phyloP scores from a whole-genome alignment of 2,329 filamentous ascomycete genomes.

The Aspergillus alliaceus region DNA sequence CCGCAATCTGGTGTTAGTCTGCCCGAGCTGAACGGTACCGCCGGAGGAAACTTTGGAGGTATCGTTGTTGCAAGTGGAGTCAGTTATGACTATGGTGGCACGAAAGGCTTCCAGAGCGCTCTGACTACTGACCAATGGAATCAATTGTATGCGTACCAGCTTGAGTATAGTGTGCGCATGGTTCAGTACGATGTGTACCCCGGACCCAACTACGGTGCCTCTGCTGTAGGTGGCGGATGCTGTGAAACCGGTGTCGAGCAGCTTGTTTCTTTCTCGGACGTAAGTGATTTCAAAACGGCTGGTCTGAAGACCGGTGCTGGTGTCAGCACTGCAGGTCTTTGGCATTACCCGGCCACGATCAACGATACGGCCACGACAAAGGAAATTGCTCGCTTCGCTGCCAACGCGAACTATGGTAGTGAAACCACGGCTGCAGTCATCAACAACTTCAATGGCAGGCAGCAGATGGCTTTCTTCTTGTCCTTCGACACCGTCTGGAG shows the following conservation, averaged over 20 bases:
- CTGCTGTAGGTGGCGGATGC: constrained; percentile 44
- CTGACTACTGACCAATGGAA: constrained; percentile 59
- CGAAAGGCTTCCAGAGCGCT: constrained; percentile 50
- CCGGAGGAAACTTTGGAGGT: constrained; percentile 58
- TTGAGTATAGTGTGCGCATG: constrained; percentile 59
- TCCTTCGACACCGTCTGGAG: constrained; percentile 54
- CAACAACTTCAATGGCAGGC: constrained; percentile 56
- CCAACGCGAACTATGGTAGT: constrained; percentile 40
- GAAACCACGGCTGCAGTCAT: constrained; percentile 58
- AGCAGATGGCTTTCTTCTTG: constrained; percentile 65
- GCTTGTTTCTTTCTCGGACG: constrained; percentile 55
- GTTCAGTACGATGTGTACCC: constrained; percentile 61
- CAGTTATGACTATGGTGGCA: constrained; percentile 52
- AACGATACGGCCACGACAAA: constrained; percentile 55
- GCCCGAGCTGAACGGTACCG: constrained; percentile 52
- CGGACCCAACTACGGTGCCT: constrained; percentile 50
- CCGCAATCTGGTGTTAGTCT: constrained; percentile 53
- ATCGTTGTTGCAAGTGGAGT: constrained; percentile 58
- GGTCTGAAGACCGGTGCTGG: constrained; percentile 53
- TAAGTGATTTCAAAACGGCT: constrained; percentile 54
- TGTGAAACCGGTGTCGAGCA: constrained; percentile 52
- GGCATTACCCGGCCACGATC: constrained; percentile 60
- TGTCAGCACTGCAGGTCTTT: constrained; percentile 54
- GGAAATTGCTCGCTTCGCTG: constrained; percentile 55
- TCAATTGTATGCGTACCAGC: constrained; percentile 58